Base-by-base conservation (phyloP, 179 eudicot genomes). In the Silene noctiflora region DNA sequence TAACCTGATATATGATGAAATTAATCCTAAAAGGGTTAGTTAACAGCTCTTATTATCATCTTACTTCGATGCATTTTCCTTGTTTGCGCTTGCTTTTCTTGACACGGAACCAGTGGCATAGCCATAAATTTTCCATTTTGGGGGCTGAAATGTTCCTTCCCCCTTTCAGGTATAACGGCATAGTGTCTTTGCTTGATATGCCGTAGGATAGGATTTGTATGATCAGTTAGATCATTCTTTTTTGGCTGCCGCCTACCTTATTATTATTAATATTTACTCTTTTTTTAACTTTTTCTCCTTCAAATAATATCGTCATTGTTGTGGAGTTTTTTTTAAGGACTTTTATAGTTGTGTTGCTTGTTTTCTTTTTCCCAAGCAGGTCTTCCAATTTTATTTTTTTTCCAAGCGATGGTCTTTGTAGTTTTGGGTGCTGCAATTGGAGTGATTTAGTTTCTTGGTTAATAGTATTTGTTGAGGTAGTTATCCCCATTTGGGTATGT, bases 21-120 rank as follows among this genome's bases (percentile, higher is more conserved):
- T 86, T n/a, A 87, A 77, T 83, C 84, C 83, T 10, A 85, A 86
- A 75, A 85, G 82, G 91, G 98, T 94, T 77, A 79, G 80, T 66
- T 13, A 65, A 6, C 19, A 7, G 65, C 69, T 29, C 4, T 58
- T 20, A 4, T 13, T 21, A 59, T 19, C 24, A 24, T 53, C 60
- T 72, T 66, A 11, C 27, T 11, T 14, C 59, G 9, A 4, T 0
- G 29, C 29, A n/a, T 74, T 59, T 16, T 44, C n/a, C 35, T 9
- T 29, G 46, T 65, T 66, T 20, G 14, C 67, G 66, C 64, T 66
- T 68, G 24, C 51, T 14, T 42, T 68, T 12, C 29, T 35, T 60
- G 59, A 20, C 14, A 25, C 44, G 48, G 13, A n/a, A 67, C 24
- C 51, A 9, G 71, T 33, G 48, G n/a, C 24, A n/a, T 67, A 35